These are phyloP conservation scores for Emericellopsis cladophorae DNA, from an alignment of 2,329 filamentous ascomycete species.

Conservation along the genomic window DNA sequence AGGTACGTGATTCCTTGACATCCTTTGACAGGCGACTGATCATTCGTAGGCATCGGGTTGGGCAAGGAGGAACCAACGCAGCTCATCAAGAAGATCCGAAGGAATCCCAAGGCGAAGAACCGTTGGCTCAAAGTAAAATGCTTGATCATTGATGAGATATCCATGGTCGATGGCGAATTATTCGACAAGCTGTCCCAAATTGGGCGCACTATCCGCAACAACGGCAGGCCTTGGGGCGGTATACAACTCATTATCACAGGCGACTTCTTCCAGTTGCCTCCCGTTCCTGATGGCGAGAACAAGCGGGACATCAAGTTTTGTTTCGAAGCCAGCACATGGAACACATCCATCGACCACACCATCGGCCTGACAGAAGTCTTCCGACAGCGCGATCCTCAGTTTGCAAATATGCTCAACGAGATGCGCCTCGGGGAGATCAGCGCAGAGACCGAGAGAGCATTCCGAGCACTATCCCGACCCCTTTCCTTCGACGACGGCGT, in stretches of 20 bases:
- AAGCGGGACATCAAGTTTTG: slow-evolving; percentile 69
- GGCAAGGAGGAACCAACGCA: slow-evolving; percentile 77
- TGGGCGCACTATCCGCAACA: slow-evolving; percentile 75
- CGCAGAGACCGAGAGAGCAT: slow-evolving; percentile 62
- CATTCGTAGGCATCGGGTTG: slow-evolving; percentile 53
- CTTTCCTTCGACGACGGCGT: slow-evolving; percentile 64
- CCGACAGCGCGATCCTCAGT: slow-evolving; percentile 79
- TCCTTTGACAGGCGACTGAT: background rate
- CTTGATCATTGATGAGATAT: slow-evolving; percentile 87
- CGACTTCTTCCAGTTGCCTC: slow-evolving; percentile 94
- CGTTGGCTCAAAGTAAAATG: slow-evolving; percentile 83
- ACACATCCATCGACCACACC: slow-evolving; percentile 84
- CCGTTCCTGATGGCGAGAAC: slow-evolving; percentile 63
- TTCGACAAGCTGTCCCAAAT: slow-evolving; percentile 94
- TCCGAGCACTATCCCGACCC: slow-evolving; percentile 59
- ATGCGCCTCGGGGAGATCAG: slow-evolving; percentile 83
- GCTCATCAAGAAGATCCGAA: slow-evolving; percentile 80
- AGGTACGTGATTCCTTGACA: slow-evolving; percentile 29
- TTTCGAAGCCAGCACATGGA: slow-evolving; percentile 88
- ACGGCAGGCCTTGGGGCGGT: slow-evolving; percentile 84
- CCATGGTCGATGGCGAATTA: slow-evolving; percentile 94
- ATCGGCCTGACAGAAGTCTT: slow-evolving; percentile 94
- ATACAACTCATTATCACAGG: slow-evolving; percentile 94
- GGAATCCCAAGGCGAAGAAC: slow-evolving; percentile 75
- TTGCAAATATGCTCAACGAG: slow-evolving; percentile 93